Evolutionary conservation across 768 basidiomycete genomes (phyloP), one percentile per base, ranked within the genome.

Genomic region (Tulasnella sp.): DNA sequence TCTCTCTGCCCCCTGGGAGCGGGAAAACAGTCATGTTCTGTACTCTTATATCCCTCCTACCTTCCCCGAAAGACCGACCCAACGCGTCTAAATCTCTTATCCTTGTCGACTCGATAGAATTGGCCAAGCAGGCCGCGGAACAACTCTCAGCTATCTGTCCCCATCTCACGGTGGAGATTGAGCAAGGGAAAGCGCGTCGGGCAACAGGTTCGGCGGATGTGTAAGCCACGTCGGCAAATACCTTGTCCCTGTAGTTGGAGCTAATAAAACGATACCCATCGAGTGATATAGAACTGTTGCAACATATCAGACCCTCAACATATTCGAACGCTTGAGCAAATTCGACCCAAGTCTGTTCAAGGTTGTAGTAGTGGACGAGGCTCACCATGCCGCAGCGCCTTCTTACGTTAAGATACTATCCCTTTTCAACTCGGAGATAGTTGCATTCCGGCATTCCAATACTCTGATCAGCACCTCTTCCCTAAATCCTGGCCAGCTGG

Each of bases 371-470:
- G 87, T 98, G 4, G 96, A 98, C 82, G 96, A 98, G 84, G 96
- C 96, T 0, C 97, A 98, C 83, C 97, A 99, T 84, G 93, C 96
- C 40, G 96, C 94, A 55, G 93, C 96, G 13, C 91, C 92, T 40
- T 95, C 96, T 90, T 96, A 97, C 83, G 90, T 93, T 40, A 90
- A 89, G 37, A 88, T 99, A 78, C 85, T 98, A n/a, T 90, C 93
- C 6, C 88, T 90, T 82, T 99, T 99, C 83, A 88, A 96, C 81
- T 79, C 88, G 16, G 78, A 77, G 18, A 70, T 82, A 29, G 46
- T 16, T 67, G 86, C 86, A 35, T 78, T 77, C 67, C 83, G 85
- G 51, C 82, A 83, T 16, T 81, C 85, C 85, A 61, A 16, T 35
- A 2, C 35, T 35, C 35, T 5, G 35, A 35, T 35, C 35, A 39